phyloP scores from a whole-genome alignment of 148 eudicot genomes.

The Persicaria maculosa region DNA sequence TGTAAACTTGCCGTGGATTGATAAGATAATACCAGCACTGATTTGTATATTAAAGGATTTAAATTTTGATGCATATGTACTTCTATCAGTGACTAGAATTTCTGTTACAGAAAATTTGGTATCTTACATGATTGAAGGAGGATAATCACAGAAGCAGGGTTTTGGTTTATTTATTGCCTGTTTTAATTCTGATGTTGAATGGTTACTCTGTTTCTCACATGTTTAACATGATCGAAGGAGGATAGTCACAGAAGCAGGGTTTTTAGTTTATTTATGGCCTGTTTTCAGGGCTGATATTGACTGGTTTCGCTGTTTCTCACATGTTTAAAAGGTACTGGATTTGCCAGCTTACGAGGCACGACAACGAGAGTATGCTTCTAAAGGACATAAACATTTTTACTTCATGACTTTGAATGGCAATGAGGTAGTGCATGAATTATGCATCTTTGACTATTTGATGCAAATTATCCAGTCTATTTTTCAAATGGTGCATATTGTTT shows the following conservation, averaged over 20 bases:
- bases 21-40: not conserved
- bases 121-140: not conserved
- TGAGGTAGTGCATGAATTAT: slow-evolving; percentile 46
- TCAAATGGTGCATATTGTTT: not conserved
- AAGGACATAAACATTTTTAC: slow-evolving; percentile 95
- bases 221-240: slow-evolving; percentile 12
- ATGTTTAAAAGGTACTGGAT: slow-evolving; percentile 64
- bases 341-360: slow-evolving; percentile 80
- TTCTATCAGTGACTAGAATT: not conserved
- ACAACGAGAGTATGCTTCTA: slow-evolving; percentile 72
- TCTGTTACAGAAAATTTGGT: slow-evolving; percentile 4
- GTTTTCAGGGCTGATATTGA: not conserved
- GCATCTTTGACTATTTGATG: no score
- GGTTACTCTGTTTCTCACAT: not conserved
- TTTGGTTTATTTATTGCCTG: not conserved
- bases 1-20: not conserved
- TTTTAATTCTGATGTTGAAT: not conserved
- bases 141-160: not conserved
- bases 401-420: slow-evolving; percentile 95
- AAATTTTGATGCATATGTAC: not conserved
- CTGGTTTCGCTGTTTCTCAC: slow-evolving; percentile 1
- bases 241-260: not conserved
- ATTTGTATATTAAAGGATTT: not conserved
- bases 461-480: not conserved
- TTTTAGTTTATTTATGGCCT: not conserved